Base-by-base conservation (phyloP, 768 basidiomycete genomes). In the Cubamyces lactineus region DNA sequence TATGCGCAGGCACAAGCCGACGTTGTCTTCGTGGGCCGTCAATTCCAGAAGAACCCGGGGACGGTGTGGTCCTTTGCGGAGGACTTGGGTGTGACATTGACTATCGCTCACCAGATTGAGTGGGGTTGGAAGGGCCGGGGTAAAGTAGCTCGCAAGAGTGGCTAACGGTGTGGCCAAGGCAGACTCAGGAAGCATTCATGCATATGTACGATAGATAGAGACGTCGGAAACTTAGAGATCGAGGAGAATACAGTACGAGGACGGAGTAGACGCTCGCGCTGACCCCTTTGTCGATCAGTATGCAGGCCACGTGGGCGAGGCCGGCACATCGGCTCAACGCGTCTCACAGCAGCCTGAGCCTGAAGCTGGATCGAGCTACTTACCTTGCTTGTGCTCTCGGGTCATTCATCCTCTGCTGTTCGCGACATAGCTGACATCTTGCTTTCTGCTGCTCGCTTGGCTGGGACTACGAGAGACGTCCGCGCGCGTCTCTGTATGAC, bases 1-100 rank as follows among this genome's bases (percentile, higher is more conserved):
- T 4, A 34, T 34, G 6, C 34, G 51, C 71, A 80, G 15, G 86
- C 79, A 5, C 74, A 82, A 57, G 85, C 86, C 0, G 89, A 93
- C 66, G 82, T 83, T 3, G 73, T 69, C 8, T 63, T 71, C 48
- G 68, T 73, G 21, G 73, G 70, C 6, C 51, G 73, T 42, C 76
- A 78, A 53, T 87, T 88, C 76, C 80, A 82, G 72, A 84, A 83
- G 75, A 83, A 88, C 65, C 87, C 86, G 0, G 82, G 79, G 0
- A 64, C 73, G 2, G 77, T 78, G 16, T 80, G 76, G 77, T 62
- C 73, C 67, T 85, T 84, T 67, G 85, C 86, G 1, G 82, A 85
- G 21, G 82, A 86, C 42, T 69, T 87, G 28, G 83, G 79, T 3
- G 80, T 86, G 4, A 67, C 73, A 23, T 73, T 83, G 19, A 74